phyloP scores from a whole-genome alignment of 108 stramenopile genomes.

The Cyclostephanos invisitatus region DNA sequence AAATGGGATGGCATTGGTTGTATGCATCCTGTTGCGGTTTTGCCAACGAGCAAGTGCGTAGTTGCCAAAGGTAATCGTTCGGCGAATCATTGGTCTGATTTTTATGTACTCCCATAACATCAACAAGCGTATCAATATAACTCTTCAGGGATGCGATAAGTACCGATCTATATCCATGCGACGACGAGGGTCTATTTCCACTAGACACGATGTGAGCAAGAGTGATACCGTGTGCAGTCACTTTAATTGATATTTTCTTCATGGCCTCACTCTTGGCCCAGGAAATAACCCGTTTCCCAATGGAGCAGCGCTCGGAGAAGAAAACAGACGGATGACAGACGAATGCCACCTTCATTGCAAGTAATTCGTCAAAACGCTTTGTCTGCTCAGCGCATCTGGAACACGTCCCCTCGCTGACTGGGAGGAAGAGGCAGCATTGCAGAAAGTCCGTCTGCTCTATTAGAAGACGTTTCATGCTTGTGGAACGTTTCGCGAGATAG shows the following conservation, averaged over 20 bases:
- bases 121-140: slow-evolving; percentile 2
- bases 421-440: slow-evolving; percentile 3
- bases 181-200: neutral
- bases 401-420: neutral
- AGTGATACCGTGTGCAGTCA: neutral
- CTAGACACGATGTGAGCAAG: slow-evolving; percentile 11
- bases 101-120: slow-evolving; percentile 4
- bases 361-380: slow-evolving; percentile 11
- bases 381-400: neutral
- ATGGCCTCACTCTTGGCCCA: slow-evolving; percentile 48
- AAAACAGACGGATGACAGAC: slow-evolving; percentile 34
- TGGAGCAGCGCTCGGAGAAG: slow-evolving; percentile 20
- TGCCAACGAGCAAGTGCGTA: slow-evolving; percentile 49
- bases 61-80: slow-evolving; percentile 41
- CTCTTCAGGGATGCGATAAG: slow-evolving; percentile 11
- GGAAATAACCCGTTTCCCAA: slow-evolving; percentile 49
- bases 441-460: slow-evolving; percentile 22
- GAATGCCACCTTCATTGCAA: slow-evolving; percentile 53
- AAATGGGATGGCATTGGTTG: slow-evolving; percentile 48
- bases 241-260: slow-evolving; percentile 2
- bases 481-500: slow-evolving; percentile 22
- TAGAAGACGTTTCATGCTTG: slow-evolving; percentile 24
- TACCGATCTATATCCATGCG: slow-evolving; percentile 12
- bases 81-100: neutral
- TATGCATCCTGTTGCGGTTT: slow-evolving; percentile 50